Base-by-base conservation (phyloP, 441 rosid species). In the Erysimum cheiri region DNA sequence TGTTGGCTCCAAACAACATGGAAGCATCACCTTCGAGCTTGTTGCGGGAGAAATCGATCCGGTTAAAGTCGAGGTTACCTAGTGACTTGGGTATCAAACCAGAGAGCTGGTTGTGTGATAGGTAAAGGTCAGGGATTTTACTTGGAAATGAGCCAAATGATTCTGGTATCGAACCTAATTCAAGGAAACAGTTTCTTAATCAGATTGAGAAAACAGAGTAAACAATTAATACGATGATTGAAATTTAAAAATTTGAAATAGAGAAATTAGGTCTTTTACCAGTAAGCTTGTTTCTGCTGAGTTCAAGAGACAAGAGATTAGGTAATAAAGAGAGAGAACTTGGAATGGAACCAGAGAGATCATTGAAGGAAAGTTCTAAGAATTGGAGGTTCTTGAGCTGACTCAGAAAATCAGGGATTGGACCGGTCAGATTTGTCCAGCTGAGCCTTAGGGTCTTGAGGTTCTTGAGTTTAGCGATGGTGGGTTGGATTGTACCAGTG, bases 21-120 rank as follows among this genome's bases (percentile, higher is more conserved):
- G 87, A 81, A 58, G 83, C 85, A 35, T 84, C 93, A 1, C 93
- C 93, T 52, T 61, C 43, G 4, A 85, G 84, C 56, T 65, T 73
- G 82, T 85, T 88, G 29, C 86, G 62, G 6, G 90, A 84, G 39
- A 86, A 36, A 66, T 88, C 90, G 17, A 88, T 67, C 37, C 14
- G 32, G 63, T 33, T 14, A 32, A 83, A 77, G 60, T 81, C 73
- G 22, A 76, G 32, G 4, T 81, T 77, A 37, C 80, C 83, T 60
- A 88, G 59, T 9, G 93, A 84, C 6, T 72, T 49, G 1, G 93
- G 90, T 54, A 88, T 78, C 8, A 52, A 31, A 39, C 93, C 89
- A 2, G 85, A 64, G 58, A 88, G 84, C 43, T 77, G 81, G 74
- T 86, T 88, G 48, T 88, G 86, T 12, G 90, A 85, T 28, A 88